phyloP scores from a whole-genome alignment of 2,329 filamentous ascomycete species.

The Paecilomyces niveus region DNA sequence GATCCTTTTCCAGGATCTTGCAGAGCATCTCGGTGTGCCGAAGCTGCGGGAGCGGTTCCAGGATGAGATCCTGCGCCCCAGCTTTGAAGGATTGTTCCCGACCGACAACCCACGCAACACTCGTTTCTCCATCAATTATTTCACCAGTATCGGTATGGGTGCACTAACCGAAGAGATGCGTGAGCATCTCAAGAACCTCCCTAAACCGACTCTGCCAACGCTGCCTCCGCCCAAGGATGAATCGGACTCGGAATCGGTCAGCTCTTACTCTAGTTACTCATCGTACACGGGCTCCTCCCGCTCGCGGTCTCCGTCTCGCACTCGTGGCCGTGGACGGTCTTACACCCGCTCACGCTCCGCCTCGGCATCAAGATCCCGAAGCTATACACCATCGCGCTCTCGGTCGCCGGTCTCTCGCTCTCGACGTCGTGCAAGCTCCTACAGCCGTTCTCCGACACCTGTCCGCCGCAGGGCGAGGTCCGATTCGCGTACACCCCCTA shows the following conservation, averaged over 20 bases:
- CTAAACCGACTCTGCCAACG: slow-evolving; percentile 71
- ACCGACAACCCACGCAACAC: slow-evolving; percentile 82
- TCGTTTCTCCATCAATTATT: slow-evolving; percentile 98
- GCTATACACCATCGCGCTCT: slow-evolving; percentile 31
- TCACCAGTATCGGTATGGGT: slow-evolving; percentile 96
- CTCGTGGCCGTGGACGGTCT: slow-evolving; percentile 16
- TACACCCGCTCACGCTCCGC: slow-evolving; percentile 26
- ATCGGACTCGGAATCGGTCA: slow-evolving; percentile 60
- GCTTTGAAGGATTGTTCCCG: slow-evolving; percentile 81
- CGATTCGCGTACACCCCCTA: slow-evolving; percentile 23
- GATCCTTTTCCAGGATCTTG: slow-evolving; percentile 89
- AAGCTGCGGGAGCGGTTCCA: slow-evolving; percentile 69
- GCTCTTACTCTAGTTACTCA: slow-evolving; percentile 67
- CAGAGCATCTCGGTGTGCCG: slow-evolving; percentile 76
- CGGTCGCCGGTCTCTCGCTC: slow-evolving; percentile 24
- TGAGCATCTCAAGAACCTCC: slow-evolving; percentile 80
- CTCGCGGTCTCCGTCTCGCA: slow-evolving; percentile 22
- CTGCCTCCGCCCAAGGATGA: slow-evolving; percentile 49
- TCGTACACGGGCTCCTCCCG: slow-evolving; percentile 51
- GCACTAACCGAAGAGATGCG: slow-evolving; percentile 91
- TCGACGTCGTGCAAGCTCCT: slow-evolving; percentile 22
- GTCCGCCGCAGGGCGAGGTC: slow-evolving; percentile 12
- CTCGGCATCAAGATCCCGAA: slow-evolving; percentile 17
- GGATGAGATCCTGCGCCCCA: slow-evolving; percentile 71
- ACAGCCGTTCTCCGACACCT: slow-evolving; percentile 27